Percentiles rank a stretch among this genome's conserved stretches.
phyloP scores from a whole-genome alignment of 2,329 filamentous ascomycete species.

The Aspergillus flavus region DNA sequence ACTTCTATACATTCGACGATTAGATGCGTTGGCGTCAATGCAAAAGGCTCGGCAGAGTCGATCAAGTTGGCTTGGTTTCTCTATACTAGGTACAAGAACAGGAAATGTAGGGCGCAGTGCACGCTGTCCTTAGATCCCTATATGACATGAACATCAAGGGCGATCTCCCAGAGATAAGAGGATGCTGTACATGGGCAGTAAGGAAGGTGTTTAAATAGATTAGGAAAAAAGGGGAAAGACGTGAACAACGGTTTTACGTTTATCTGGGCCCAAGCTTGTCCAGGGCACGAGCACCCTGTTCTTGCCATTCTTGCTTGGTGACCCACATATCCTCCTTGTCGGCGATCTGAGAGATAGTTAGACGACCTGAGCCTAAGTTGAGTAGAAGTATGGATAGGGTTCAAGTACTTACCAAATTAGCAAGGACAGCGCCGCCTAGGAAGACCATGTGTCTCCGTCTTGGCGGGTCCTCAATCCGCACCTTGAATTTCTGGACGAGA shows the following conservation, averaged over 20 bases:
- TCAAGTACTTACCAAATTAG: slow-evolving; percentile 71
- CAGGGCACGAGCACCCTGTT: slow-evolving; percentile 80
- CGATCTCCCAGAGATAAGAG: slow-evolving; percentile 3
- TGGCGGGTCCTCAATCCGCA: slow-evolving; percentile 96
- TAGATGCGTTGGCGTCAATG: slow-evolving; percentile 1
- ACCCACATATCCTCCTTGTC: slow-evolving; percentile 99
- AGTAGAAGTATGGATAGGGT: not conserved
- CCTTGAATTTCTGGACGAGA: slow-evolving; percentile 84
- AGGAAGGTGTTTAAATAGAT: slow-evolving; percentile 1
- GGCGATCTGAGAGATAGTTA: slow-evolving; percentile 66
- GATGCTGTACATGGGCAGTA: slow-evolving; percentile 3
- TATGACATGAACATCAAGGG: slow-evolving; percentile 8
- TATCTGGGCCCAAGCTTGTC: slow-evolving; percentile 93
- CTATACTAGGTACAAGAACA: slow-evolving; percentile 17
- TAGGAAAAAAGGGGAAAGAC: slow-evolving; percentile 14
- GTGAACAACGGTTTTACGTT: slow-evolving; percentile 16
- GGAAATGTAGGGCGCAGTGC: not conserved
- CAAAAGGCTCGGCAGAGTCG: not conserved
- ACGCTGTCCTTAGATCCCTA: not conserved
- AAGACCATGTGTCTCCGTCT: slow-evolving; percentile 99
- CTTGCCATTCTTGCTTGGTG: slow-evolving; percentile 93
- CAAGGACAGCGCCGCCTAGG: slow-evolving; percentile 90
- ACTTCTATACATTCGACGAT: slow-evolving; percentile 4
- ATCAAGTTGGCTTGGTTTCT: slow-evolving; percentile 7
- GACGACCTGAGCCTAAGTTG: slow-evolving; percentile 11